Percentiles rank a stretch among this genome's conserved stretches.
Evolutionary conservation across 2,329 filamentous ascomycete species (phyloP).

Genomic region (Diaporthe longicolla): DNA sequence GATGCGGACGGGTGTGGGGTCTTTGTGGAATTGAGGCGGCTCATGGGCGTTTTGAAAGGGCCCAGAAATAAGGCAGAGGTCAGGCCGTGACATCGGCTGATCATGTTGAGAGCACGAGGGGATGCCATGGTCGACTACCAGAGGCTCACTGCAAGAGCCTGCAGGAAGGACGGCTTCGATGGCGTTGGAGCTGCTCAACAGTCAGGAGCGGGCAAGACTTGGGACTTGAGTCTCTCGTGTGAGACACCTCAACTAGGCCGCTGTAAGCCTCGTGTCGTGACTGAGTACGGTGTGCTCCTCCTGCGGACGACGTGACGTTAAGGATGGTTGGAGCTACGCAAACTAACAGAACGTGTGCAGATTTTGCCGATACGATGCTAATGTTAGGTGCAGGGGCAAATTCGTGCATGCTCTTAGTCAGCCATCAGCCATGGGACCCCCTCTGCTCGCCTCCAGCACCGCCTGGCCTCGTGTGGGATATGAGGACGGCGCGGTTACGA

Average conservation of each 20-base stretch:
- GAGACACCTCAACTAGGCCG: too few species aligned
- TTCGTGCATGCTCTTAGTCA: background rate
- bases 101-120: too few species aligned
- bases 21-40: too few species aligned
- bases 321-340: too few species aligned
- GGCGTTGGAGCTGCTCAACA: background rate
- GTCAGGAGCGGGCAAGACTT: background rate
- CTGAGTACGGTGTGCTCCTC: background rate
- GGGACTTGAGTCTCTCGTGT: background rate
- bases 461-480: background rate
- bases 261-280: background rate
- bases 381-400: too few species aligned
- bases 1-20: too few species aligned
- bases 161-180: too few species aligned
- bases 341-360: background rate
- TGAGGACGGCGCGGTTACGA: background rate
- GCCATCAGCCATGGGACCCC: background rate
- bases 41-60: too few species aligned
- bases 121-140: background rate
- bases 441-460: background rate
- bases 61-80: too few species aligned
- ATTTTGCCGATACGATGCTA: background rate
- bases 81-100: too few species aligned
- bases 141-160: too few species aligned
- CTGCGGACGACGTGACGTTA: background rate